A percentile compares a stretch with the other conserved stretches of the same genome.
Evolutionary conservation across 2,329 filamentous ascomycete species (phyloP).

Genomic region (Meredithiella fracta): DNA sequence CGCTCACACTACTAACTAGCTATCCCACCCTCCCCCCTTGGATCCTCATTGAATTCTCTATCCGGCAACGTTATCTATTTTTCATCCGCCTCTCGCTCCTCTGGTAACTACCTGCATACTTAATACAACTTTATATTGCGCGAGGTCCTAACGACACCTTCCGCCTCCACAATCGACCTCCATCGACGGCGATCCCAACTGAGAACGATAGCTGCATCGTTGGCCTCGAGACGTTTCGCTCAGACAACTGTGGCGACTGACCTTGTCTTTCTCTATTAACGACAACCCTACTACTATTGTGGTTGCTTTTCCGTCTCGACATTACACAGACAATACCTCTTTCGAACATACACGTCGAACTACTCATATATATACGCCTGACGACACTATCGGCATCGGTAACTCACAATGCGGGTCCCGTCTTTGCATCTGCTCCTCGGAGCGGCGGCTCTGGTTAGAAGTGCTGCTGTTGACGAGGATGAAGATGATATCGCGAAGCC

Average conservation of each 20-base stretch:
- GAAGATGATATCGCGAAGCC: conserved; percentile 14
- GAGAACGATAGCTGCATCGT: not conserved
- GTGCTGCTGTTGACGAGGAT: conserved; percentile 20
- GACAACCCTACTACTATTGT: too few species aligned
- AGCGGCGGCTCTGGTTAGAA: conserved; percentile 25
- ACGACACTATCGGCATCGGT: not conserved
- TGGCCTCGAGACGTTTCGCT: not conserved
- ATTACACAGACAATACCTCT: not conserved
- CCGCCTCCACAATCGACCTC: not conserved
- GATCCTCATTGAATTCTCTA: not conserved
- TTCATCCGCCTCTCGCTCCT: not conserved
- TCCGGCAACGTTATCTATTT: conserved; percentile 1
- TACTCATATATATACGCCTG: not conserved
- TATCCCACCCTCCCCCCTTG: not conserved
- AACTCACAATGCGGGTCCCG: conserved; percentile 27
- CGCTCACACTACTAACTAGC: too few species aligned
- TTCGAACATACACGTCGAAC: not conserved
- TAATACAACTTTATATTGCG: not conserved
- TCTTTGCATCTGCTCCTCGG: conserved; percentile 31
- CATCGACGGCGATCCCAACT: not conserved
- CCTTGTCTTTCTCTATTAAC: too few species aligned
- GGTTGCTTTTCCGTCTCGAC: not conserved
- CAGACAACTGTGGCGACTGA: not conserved
- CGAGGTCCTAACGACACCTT: not conserved
- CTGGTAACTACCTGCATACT: not conserved